A percentile compares a stretch with the other conserved stretches of the same genome.
Evolutionary conservation across 768 basidiomycete genomes (phyloP).

Genomic region (Kwoniella pini): DNA sequence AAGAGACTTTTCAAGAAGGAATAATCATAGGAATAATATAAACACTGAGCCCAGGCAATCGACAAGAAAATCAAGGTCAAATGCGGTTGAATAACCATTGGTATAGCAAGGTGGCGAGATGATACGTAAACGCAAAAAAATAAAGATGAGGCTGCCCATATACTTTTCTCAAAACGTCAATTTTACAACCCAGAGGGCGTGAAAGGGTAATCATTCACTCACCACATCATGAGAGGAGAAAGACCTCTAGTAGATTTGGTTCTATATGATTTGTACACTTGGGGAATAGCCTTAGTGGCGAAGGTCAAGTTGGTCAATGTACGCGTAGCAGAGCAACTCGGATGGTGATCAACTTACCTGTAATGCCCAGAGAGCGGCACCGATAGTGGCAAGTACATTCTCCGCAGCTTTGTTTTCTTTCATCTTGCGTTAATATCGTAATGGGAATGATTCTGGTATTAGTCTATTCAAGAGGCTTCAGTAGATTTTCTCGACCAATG

Average conservation of each 20-base stretch:
- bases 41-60: conserved; percentile 70
- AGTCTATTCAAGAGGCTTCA: no score
- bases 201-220: conserved; percentile 12
- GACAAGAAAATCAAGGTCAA: conserved; percentile 63
- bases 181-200: no score
- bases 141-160: conserved; percentile 65
- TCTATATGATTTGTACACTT: conserved; percentile 73
- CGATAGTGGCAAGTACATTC: conserved; percentile 70
- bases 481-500: no score
- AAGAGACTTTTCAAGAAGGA: conserved; percentile 53
- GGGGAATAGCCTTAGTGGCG: conserved; percentile 58
- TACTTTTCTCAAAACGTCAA: no score
- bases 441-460: no score
- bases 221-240: conserved; percentile 68
- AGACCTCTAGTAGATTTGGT: conserved; percentile 69
- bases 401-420: conserved; percentile 63
- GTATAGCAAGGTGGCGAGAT: conserved; percentile 67
- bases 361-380: conserved; percentile 56
- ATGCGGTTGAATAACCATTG: conserved; percentile 61
- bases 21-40: conserved; percentile 64
- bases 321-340: no score
- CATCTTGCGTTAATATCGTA: no score
- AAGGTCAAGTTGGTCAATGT: no score
- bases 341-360: conserved; percentile 55
- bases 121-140: conserved; percentile 69